Percentiles rank a stretch among this genome's conserved stretches.
Evolutionary conservation across 208 protist species (phyloP).

Genomic region (Leishmania lainsoni): DNA sequence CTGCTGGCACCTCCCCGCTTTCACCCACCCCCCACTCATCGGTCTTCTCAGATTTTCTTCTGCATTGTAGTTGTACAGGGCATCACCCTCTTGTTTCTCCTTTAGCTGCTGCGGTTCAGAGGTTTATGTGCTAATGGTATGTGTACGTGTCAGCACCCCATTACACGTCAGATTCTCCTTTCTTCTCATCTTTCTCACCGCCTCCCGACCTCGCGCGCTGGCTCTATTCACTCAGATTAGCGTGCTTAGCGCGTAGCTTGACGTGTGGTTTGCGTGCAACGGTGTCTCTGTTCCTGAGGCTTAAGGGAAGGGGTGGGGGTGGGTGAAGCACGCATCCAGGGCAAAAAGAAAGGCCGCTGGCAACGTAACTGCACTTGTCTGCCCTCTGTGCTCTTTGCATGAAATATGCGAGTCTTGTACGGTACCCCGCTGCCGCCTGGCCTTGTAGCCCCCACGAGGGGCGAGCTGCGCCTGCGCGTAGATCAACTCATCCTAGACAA

Average conservation of each 20-base stretch:
- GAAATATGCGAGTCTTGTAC: constrained; percentile 61
- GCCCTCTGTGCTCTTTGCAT: too few relatives aligned
- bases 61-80: constrained; percentile 2
- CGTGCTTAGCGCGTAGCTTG: not conserved
- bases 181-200: not conserved
- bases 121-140: not conserved
- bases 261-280: not conserved
- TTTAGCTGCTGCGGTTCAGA: not conserved
- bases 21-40: not conserved
- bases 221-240: not conserved
- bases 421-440: constrained; percentile 71
- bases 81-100: not conserved
- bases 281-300: not conserved
- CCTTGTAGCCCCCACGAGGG: constrained; percentile 65
- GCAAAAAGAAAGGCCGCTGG: not conserved
- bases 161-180: not conserved
- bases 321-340: not conserved
- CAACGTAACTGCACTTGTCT: not conserved
- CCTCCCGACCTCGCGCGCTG: not conserved
- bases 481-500: constrained; percentile 82
- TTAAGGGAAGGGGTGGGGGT: too few relatives aligned
- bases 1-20: not conserved
- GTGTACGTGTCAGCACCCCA: not conserved
- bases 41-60: not conserved
- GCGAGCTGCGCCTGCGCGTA: constrained; percentile 81